Conservation (phyloP, 345 rosid genomes). For the Erysimum cheiranthoides region DNA sequence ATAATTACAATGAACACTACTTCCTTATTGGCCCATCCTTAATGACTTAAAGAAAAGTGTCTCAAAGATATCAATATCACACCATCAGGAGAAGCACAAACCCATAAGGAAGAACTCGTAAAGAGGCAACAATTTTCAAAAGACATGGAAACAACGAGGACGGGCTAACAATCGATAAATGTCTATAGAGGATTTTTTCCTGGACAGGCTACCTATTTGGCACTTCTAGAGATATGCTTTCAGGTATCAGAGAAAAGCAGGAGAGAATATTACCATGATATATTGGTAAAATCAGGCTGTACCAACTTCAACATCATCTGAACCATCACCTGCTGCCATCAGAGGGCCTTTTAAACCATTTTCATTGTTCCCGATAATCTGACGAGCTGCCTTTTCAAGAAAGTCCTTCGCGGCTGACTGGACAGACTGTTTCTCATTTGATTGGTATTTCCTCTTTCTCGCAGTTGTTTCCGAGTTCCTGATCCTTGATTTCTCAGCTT, state of each 20-base stretch:
- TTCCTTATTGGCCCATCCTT: conserved; percentile 2
- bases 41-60: not conserved
- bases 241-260: conserved; percentile 8
- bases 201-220: not conserved
- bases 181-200: not conserved
- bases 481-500: conserved; percentile 63
- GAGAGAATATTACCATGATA: conserved; percentile 41
- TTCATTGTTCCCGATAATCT: conserved; percentile 66
- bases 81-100: not conserved
- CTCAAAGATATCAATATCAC: not conserved
- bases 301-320: conserved; percentile 49
- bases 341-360: conserved; percentile 78
- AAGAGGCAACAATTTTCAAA: conserved; percentile 15
- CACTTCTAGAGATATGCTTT: conserved; percentile 12
- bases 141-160: not conserved
- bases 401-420: conserved; percentile 81
- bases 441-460: conserved; percentile 79
- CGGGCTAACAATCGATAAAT: not conserved
- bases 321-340: conserved; percentile 49
- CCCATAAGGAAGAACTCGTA: not conserved
- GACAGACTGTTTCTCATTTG: conserved; percentile 65
- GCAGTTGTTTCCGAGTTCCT: conserved; percentile 51
- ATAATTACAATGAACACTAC: not conserved
- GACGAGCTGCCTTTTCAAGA: conserved; percentile 90
- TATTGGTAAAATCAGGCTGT: conserved; percentile 35